Base-by-base conservation (phyloP, 2,329 filamentous ascomycete genomes). In the Colletotrichum brevisporum region DNA sequence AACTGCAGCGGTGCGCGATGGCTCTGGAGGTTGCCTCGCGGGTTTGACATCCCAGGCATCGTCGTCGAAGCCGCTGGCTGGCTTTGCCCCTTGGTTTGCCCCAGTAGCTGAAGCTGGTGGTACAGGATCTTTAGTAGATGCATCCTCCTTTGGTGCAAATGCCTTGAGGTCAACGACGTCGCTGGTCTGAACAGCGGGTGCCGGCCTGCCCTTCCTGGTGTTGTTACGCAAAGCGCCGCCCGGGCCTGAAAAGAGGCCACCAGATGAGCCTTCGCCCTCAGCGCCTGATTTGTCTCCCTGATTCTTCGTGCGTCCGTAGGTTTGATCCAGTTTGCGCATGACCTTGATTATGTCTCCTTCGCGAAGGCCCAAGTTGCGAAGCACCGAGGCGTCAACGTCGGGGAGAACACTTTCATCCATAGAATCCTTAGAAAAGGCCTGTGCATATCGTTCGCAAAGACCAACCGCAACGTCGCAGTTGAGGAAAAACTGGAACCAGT, bases 401-500 rank as follows among this genome's bases (percentile, higher is more conserved):
- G 94, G 92, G 67, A 98, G 82, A 47, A 97, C 91, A 71, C 93
- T 95, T 79, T 98, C 95, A 73, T 97, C 95, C 94, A 99, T 98
- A 26, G 95, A 96, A 77, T 99, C 96, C 76, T 91, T 91, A 55
- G 89, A 81, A 77, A 99, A 99, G 2, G 94, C 94, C 76, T 94
- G 93, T 1, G 95, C 91, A 77, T 99, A 99, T 63, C 96, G 89
- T 81, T 98, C 95, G 80, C 96, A 99, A 53, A 97, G 91, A 67
- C 97, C 94, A 56, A 95, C 93, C 52, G 94, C 92, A 74, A 98
- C 94, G 54, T 97, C 95, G 78, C 94, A 97, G 71, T 91, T 90
- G 48, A 99, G 84, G 85, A 99, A 99, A 83, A 99, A 98, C 78
- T 98, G 94, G 76, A 99, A 99, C 96, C 96, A 99, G 79, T 99